Evolutionary conservation across 352 stramenopile genomes (phyloP), one percentile per base, ranked within the genome.

Genomic region (Phytophthora europaea): DNA sequence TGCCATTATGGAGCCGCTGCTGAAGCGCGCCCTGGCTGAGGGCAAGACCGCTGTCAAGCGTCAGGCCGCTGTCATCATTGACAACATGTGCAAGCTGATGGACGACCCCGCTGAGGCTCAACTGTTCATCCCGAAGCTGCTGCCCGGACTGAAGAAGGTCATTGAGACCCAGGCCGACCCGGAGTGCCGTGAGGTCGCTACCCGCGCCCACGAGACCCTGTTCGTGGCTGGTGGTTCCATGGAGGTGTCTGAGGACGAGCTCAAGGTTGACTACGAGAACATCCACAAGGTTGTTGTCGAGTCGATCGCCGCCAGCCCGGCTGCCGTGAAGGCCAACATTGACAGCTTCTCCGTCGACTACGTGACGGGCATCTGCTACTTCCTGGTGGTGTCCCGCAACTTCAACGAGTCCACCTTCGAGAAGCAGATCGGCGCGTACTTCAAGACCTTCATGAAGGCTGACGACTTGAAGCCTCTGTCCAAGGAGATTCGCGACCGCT

Each of bases 1-100:
- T 72, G 96, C 97, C 36, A 98, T 99, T 76, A 98, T 99, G 89
- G 97, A 99, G 73, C 98, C 98, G 48, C 87, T 99, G 48, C 88
- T 99, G 33, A 88, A 98, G 76, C 97, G 97, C 84, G 97, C 97
- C 60, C 80, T 99, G 55, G 94, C 97, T 62, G 97, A 99, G 76
- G 97, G 98, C 56, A 97, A 98, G 84, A 99, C 90, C 3, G 91
- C 97, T 16, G 98, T 98, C 34, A 99, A 99, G 86, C 95, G 98
- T 91, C 97, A 99, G 86, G 95, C 94, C 56, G 96, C 97, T 72
- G 97, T 99, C 70, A 99, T 99, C 73, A 99, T 99, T 81, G 96
- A 99, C 89, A 99, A 99, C 88, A 99, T 99, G 97, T 98, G 93
- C 83, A 99, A 99, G 91, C 89, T 99, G 47, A 98, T 99, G 72